A percentile compares a stretch with the other conserved stretches of the same genome.
phyloP scores from a whole-genome alignment of 108 stramenopile species.

The Cyclostephanos tholiformis region DNA sequence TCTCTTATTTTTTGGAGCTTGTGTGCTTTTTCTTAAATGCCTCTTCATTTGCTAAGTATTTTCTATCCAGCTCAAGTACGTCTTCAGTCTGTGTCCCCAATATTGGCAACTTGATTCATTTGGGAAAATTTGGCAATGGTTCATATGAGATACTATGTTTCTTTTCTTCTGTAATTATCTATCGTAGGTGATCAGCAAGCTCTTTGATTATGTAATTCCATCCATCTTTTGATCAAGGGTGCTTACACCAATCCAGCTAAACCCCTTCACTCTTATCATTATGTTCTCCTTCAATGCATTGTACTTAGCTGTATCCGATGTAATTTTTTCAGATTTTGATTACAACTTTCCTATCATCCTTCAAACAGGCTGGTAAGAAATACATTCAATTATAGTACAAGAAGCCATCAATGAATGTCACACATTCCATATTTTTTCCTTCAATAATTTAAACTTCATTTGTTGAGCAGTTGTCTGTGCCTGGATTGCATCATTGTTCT shows the following conservation, averaged over 20 bases:
- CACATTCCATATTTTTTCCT: too few species aligned
- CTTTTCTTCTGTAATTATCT: conserved; percentile 4
- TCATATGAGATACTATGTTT: neutral
- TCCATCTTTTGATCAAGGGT: conserved; percentile 11
- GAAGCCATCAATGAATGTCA: too few species aligned
- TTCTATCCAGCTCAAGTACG: conserved; percentile 9
- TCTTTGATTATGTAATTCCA: neutral
- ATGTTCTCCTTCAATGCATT: conserved; percentile 1
- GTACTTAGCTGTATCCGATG: neutral
- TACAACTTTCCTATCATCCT: too few species aligned
- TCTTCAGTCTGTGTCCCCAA: conserved; percentile 17
- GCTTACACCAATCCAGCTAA: neutral
- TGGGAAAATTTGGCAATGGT: conserved; percentile 3
- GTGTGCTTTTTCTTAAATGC: neutral
- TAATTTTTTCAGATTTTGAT: too few species aligned
- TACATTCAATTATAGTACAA: too few species aligned
- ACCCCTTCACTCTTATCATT: neutral
- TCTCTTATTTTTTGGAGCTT: too few species aligned
- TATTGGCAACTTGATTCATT: conserved; percentile 8
- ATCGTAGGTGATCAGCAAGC: neutral
- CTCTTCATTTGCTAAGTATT: conserved; percentile 5
- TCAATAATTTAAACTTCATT: too few species aligned
- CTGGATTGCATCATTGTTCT: too few species aligned
- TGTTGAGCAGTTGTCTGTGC: too few species aligned
- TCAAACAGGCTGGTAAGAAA: too few species aligned